Conservation (phyloP, 2,329 filamentous ascomycete species). For the Aspergillus texensis region DNA sequence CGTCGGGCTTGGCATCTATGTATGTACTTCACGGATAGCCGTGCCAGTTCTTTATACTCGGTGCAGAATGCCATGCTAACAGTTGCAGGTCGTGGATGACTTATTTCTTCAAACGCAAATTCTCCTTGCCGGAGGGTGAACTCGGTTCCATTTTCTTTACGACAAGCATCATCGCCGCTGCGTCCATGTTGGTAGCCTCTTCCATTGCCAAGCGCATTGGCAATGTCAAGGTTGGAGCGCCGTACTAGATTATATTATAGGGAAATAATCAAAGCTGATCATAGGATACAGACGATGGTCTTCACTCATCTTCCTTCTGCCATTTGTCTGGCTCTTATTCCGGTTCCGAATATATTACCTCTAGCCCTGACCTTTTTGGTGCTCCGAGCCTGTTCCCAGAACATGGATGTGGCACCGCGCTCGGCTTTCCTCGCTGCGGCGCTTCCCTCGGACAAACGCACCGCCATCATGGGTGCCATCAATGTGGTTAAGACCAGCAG, state of each 20-base stretch:
- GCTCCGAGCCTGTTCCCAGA: slow-evolving; percentile 63
- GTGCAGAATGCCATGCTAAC: slow-evolving; percentile 13
- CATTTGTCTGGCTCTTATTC: slow-evolving; percentile 65
- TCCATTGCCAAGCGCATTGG: slow-evolving; percentile 68
- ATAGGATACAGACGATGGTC: slow-evolving; percentile 66
- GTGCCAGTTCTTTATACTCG: slow-evolving; percentile 28
- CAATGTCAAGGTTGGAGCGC: slow-evolving; percentile 45
- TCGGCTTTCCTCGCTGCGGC: slow-evolving; percentile 70
- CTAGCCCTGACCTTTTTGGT: slow-evolving; percentile 63
- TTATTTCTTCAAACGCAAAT: slow-evolving; percentile 61
- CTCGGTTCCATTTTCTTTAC: slow-evolving; percentile 58
- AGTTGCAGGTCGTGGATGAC: slow-evolving; percentile 52
- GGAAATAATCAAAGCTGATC: neutral
- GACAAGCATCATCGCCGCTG: slow-evolving; percentile 45
- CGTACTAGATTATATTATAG: neutral
- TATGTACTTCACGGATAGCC: slow-evolving; percentile 40
- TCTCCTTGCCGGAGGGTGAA: slow-evolving; percentile 54
- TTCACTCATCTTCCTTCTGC: slow-evolving; percentile 73
- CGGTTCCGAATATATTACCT: slow-evolving; percentile 56
- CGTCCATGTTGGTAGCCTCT: slow-evolving; percentile 54
- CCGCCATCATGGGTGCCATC: slow-evolving; percentile 70
- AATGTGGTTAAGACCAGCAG: slow-evolving; percentile 70
- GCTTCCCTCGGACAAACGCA: slow-evolving; percentile 66
- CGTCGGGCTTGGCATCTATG: slow-evolving; percentile 68
- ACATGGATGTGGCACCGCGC: slow-evolving; percentile 72